A percentile compares a stretch with the other conserved stretches of the same genome.
phyloP scores from a whole-genome alignment of 352 stramenopile genomes.

The Phytophthora syringae region DNA sequence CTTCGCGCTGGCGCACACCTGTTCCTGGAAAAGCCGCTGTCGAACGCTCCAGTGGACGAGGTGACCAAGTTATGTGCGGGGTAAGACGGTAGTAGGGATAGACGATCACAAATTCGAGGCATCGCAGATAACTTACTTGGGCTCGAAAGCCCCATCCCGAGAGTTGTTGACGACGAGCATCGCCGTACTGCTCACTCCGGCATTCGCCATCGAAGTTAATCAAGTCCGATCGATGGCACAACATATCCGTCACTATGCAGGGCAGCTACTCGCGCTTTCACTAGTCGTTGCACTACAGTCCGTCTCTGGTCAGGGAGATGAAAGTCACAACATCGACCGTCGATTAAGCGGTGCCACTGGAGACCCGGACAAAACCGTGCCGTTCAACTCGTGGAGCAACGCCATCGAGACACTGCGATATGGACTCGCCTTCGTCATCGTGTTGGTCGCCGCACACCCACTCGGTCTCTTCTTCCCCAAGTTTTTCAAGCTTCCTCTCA shows the following conservation, averaged over 20 bases:
- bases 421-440: slow-evolving; percentile 60
- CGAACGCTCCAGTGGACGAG: too few species aligned
- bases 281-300: not conserved
- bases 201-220: slow-evolving; percentile 14
- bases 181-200: slow-evolving; percentile 7
- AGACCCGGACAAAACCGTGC: slow-evolving; percentile 22
- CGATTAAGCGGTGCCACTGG: slow-evolving; percentile 27
- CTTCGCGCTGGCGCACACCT: too few species aligned
- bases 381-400: slow-evolving; percentile 33
- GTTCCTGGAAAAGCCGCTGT: too few species aligned
- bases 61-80: too few species aligned
- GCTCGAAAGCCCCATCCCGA: not conserved
- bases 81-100: slow-evolving; percentile 22
- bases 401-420: slow-evolving; percentile 52
- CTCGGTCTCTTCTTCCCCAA: too few species aligned
- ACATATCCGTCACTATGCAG: not conserved
- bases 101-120: slow-evolving; percentile 21
- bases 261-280: not conserved
- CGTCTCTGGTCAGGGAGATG: slow-evolving; percentile 12
- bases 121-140: slow-evolving; percentile 9
- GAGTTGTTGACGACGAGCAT: slow-evolving; percentile 5
- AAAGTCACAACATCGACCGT: not conserved
- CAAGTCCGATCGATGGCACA: slow-evolving; percentile 9
- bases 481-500: too few species aligned
- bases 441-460: slow-evolving; percentile 60